Base-by-base conservation (phyloP, 768 basidiomycete species). In the Lentinula guzmanii region DNA sequence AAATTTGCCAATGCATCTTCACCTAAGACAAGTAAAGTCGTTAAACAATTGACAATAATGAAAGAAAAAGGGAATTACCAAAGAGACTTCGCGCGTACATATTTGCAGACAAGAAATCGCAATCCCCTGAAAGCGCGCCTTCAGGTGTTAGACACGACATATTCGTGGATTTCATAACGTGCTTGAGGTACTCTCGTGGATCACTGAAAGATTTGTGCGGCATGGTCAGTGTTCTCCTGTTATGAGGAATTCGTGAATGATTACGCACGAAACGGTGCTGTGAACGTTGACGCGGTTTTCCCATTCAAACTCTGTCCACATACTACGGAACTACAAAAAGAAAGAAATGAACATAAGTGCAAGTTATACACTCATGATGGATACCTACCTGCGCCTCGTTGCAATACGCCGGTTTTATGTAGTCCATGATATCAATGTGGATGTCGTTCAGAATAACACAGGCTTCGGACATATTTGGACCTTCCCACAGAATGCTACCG, bases 271-370 rank as follows among this genome's bases (percentile, higher is more conserved):
- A 73, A 95, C 85, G 24, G 85, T 75, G 51, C 88, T 91, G 65
- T 87, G 88, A 59, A 98, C 92, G 70, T 98, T 98, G 60, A 98
- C 96, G 67, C 95, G 85, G 77, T 99, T 99, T 82, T 99, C 96
- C 96, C 96, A 99, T 73, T 99, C 96, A 69, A 99, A 99, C 74
- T 98, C 97, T 31, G 95, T 99, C 96, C 96, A 97, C 94, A 96
- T 96, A 72, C 86, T 92, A 35, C 96, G 86, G 86, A 96, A 96
- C 90, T 95, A 42, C 1, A 45, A 64, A 16, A 54, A 52, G 39
- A 24, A 50, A 37, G 28, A 57, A 13, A 53, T 58, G 31, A 42
- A n/a, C 28, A 28, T 3, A 28, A 28, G 28, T 28, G 28, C 28
- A 28, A 28, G 28, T 28, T 28, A 28, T 28, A 28, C 28, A 28